phyloP scores from a whole-genome alignment of 306 rosid genomes.

The Begonia loranthoides region DNA sequence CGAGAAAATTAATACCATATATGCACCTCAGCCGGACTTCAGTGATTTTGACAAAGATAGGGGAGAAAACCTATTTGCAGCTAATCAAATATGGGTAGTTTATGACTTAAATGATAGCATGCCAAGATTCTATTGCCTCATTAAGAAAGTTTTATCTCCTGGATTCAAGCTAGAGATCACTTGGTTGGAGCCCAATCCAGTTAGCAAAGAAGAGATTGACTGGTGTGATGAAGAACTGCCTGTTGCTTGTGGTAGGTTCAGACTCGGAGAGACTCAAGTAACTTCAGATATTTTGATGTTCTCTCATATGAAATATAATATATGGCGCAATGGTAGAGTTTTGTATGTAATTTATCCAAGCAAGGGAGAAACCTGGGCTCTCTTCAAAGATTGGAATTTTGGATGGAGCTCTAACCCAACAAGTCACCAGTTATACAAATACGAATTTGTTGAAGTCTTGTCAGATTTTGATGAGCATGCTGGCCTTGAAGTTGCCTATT shows the following conservation, averaged over 20 bases:
- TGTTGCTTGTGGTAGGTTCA: conserved; percentile 57
- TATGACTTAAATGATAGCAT: conserved; percentile 54
- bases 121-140: conserved; percentile 78
- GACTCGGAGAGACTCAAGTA: conserved; percentile 24
- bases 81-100: conserved; percentile 59
- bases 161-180: conserved; percentile 44
- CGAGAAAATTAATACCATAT: conserved; percentile 3
- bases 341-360: conserved; percentile 45
- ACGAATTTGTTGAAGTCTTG: conserved; percentile 56
- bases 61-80: conserved; percentile 31
- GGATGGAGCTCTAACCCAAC: conserved; percentile 57
- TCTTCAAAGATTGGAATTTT: conserved; percentile 71
- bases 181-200: conserved; percentile 67
- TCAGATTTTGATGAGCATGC: conserved; percentile 38
- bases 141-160: conserved; percentile 51
- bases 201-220: conserved; percentile 31
- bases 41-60: conserved; percentile 50
- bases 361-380: conserved; percentile 90
- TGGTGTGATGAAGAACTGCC: conserved; percentile 55
- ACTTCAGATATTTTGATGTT: conserved; percentile 26
- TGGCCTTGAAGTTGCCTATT: conserved; percentile 54
- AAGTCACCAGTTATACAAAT: conserved; percentile 27
- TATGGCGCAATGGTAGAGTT: conserved; percentile 18
- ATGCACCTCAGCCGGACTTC: conserved; percentile 60
- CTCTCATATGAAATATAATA: conserved; percentile 56